Evolutionary conservation across 805 yeast genomes (phyloP), one percentile per base, ranked within the genome.

Genomic region (Saturnispora silvae): DNA sequence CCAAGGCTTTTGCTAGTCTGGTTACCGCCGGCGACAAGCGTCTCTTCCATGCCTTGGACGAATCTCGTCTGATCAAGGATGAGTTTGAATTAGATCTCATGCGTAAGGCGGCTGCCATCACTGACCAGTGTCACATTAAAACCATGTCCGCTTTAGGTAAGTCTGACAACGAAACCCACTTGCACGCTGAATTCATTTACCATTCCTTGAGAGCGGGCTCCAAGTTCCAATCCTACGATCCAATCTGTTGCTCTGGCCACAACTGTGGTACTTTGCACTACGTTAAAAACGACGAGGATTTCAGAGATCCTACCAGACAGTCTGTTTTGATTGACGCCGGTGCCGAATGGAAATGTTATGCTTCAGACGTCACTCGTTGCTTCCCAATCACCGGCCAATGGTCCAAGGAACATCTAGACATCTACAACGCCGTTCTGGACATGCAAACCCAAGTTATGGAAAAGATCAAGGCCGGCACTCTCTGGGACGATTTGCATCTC

Each of bases 191-290:
- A 56, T 89, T 92, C 56, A 70, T 82, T 34, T 89, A 89, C 57
- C 97, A 89, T 57, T 82, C 95, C 2, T 70, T 85, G 42, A 77
- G 97, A 49, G 96, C 89, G 59, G 97, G 97, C 8, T 80, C 95
- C 8, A 87, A 86, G 59, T 61, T 72, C 50, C 84, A 78, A 58
- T 78, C 95, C 13, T 89, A 89, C 53, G 96, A 89, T 53, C 96
- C 97, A 15, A 86, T 89, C 40, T 89, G 97, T 56, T 87, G 98
- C 51, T 72, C 94, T 3, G 98, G 97, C 0, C 78, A 94, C 23
- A 76, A 78, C 45, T 83, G 95, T 56, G 84, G 95, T 13, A 85
- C 96, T 2, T 68, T 89, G 42, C 98, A 89, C 57, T 89, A 87
- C 53, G 77, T 82, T 15, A 78, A 77, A 51, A 89, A 89, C 52